Base-by-base conservation (phyloP, 805 yeast genomes). In the Lachancea waltii region DNA sequence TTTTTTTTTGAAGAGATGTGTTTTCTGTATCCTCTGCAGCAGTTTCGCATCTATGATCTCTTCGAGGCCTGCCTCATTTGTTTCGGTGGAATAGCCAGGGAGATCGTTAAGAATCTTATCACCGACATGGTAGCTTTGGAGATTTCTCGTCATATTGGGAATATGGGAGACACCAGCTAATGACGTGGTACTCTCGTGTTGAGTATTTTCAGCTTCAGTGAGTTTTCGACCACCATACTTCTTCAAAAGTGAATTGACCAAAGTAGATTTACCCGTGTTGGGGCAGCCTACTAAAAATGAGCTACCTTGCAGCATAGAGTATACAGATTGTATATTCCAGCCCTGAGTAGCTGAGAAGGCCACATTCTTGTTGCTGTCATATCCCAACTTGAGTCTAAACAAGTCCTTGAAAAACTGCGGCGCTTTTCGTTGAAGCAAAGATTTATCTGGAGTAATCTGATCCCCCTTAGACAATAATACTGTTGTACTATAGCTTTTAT, bases 71-170 rank as follows among this genome's bases (percentile, higher is more conserved):
- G 53, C 46, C 4, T 50, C 29, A 4, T 20, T 23, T 7, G 25
- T 13, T n/a, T 48, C 37, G 10, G 36, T 41, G 5, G 55, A 43
- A 31, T 60, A 66, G 2, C 73, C 73, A 4, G 73, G 73, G 5
- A 67, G 48, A 48, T 68, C 73, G 44, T 53, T 45, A 3, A 65
- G 40, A 0, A 46, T 29, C 20, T 61, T 56, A 10, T 55, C 60
- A 14, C 43, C 48, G 13, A 72, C 55, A 6, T 57, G 50, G 45
- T 60, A 73, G 4, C 58, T 62, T 39, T 73, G 68, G 10, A 68
- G 49, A 3, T 65, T 69, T 50, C 85, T 68, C 0, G 95, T 86
- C 54, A 79, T 75, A 19, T 86, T 86, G 0, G 95, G 95, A 32
- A 81, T 59, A 37, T 60, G 61, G 1, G 68, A 64, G 0, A 66